Evolutionary conservation across 805 yeast genomes (phyloP).

Genomic region (Wickerhamiella cacticola): DNA sequence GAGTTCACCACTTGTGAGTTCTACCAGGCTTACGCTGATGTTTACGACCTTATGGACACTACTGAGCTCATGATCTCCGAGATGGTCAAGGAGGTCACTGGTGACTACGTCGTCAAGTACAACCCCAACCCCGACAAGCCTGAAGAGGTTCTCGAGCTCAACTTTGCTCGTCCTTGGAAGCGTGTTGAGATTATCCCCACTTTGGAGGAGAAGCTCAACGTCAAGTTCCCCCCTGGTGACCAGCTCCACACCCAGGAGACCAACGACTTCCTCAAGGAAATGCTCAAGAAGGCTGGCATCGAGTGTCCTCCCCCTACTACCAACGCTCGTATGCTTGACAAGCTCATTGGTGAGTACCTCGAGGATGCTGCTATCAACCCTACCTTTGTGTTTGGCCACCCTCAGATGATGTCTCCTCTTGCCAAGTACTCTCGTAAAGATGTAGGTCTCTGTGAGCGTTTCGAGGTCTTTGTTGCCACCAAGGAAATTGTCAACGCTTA

Average conservation of each 20-base stretch:
- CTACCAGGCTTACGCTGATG: constrained; percentile 96
- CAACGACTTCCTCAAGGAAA: constrained; percentile 72
- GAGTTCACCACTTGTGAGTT: constrained; percentile 98
- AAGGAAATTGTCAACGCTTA: constrained; percentile 97
- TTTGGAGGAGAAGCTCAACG: constrained; percentile 72
- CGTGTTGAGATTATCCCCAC: constrained; percentile 96
- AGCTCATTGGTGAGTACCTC: constrained; percentile 81
- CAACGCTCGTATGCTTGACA: constrained; percentile 97
- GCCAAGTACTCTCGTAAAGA: constrained; percentile 88
- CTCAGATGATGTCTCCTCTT: constrained; percentile 98
- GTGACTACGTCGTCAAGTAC: constrained; percentile 70
- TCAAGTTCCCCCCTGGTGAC: constrained; percentile 91
- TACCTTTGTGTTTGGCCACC: constrained; percentile 96
- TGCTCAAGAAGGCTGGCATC: constrained; percentile 65
- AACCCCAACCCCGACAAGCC: constrained; percentile 93
- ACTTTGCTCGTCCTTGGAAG: constrained; percentile 96
- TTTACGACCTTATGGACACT: constrained; percentile 79
- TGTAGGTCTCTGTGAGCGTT: constrained; percentile 95
- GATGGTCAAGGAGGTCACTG: constrained; percentile 94
- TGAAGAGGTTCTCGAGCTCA: constrained; percentile 49
- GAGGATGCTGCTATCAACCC: constrained; percentile 95
- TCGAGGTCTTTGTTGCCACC: constrained; percentile 96
- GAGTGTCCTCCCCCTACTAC: constrained; percentile 90
- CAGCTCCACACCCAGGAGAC: constrained; percentile 90
- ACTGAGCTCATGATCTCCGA: constrained; percentile 89